These are phyloP conservation scores for Lasiodiplodia citricola DNA, from an alignment of 2,329 filamentous ascomycete genomes.

Conservation along the genomic window DNA sequence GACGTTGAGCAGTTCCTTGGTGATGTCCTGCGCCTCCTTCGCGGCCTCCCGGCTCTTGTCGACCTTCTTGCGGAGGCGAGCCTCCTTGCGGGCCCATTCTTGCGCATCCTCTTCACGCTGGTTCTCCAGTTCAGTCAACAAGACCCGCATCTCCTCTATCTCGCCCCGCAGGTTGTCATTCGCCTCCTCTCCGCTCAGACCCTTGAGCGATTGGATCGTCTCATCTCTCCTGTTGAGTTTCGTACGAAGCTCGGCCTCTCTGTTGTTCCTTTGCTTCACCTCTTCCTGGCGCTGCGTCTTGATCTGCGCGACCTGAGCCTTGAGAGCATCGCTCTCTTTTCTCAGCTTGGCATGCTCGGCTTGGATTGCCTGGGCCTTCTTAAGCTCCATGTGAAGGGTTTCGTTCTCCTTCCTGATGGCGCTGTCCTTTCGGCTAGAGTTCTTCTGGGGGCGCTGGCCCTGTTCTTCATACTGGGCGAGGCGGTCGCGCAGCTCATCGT, in stretches of 20 bases:
- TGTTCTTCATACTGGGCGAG: conserved; percentile 42
- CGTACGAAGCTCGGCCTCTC: conserved; percentile 40
- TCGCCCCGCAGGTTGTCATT: conserved; percentile 47
- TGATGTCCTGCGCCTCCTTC: conserved; percentile 37
- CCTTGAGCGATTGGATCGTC: conserved; percentile 45
- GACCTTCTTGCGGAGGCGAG: conserved; percentile 41
- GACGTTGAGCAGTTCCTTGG: conserved; percentile 38
- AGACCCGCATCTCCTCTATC: conserved; percentile 47
- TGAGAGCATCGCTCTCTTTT: conserved; percentile 72
- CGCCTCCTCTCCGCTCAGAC: conserved; percentile 42
- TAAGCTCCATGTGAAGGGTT: conserved; percentile 40
- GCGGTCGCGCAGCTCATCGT: conserved; percentile 40
- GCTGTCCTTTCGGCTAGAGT: conserved; percentile 41
- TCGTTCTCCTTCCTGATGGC: conserved; percentile 42
- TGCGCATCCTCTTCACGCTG: conserved; percentile 43
- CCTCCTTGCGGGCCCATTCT: conserved; percentile 41
- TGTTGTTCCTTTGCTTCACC: conserved; percentile 38
- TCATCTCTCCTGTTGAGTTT: conserved; percentile 45
- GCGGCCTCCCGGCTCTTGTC: conserved; percentile 37
- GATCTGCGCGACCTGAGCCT: conserved; percentile 75
- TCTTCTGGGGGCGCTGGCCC: conserved; percentile 40
- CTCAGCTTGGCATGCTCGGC: conserved; percentile 62
- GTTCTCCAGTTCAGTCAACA: conserved; percentile 43
- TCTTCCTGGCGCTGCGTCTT: conserved; percentile 70
- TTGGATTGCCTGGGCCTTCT: conserved; percentile 29